phyloP scores from a whole-genome alignment of 2,329 filamentous ascomycete species.

The Diaporthe nobilis region DNA sequence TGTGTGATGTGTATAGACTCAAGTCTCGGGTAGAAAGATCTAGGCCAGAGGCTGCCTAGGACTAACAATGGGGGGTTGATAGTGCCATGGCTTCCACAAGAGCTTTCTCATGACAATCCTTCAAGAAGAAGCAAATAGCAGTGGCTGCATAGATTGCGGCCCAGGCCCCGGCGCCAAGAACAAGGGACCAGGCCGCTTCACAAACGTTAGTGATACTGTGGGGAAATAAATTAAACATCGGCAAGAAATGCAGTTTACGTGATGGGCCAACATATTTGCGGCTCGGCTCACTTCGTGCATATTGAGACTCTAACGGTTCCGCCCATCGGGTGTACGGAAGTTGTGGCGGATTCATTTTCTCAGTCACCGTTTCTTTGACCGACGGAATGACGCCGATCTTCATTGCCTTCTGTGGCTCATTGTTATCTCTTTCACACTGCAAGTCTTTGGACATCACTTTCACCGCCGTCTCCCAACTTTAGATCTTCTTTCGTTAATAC shows the following conservation, averaged over 20 bases:
- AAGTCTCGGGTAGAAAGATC: too few species aligned
- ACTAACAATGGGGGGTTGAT: background rate
- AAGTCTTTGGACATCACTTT: background rate
- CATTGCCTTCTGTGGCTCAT: background rate
- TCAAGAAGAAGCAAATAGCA: background rate
- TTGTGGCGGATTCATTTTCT: background rate
- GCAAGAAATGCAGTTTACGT: background rate
- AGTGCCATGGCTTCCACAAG: background rate
- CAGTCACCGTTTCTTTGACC: background rate
- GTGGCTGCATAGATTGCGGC: background rate
- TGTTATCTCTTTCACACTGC: background rate
- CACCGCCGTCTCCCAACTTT: too few species aligned
- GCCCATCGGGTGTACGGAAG: background rate
- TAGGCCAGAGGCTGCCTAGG: too few species aligned
- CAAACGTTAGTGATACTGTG: background rate
- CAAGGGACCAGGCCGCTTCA: background rate
- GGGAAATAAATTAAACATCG: background rate
- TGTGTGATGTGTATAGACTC: background rate
- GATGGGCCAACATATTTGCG: background rate
- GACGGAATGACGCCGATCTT: too few species aligned
- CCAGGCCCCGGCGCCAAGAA: background rate
- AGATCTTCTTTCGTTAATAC: too few species aligned
- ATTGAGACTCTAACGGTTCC: background rate
- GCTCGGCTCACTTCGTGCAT: background rate
- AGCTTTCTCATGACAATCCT: background rate